phyloP scores from a whole-genome alignment of 768 basidiomycete species.

The Trametes maxima region DNA sequence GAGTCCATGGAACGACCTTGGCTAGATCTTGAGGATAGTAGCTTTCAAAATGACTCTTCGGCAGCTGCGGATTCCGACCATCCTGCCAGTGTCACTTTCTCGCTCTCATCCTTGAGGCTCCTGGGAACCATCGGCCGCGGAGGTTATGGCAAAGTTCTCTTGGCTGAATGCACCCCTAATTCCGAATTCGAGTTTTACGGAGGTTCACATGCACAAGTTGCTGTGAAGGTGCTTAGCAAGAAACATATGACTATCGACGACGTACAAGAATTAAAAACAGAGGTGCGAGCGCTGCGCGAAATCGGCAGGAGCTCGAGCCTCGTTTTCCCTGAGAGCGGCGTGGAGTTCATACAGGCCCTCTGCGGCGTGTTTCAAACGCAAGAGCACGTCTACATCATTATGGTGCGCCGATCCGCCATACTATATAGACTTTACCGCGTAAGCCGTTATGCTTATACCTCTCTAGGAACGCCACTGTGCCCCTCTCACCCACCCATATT shows the following conservation, averaged over 20 bases:
- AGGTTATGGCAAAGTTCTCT: constrained; percentile 23
- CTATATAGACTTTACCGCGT: too few relatives aligned
- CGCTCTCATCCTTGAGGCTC: constrained; percentile 5
- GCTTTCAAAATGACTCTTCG: not conserved
- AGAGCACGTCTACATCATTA: constrained; percentile 17
- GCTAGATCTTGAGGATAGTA: constrained; percentile 1
- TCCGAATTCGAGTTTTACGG: not conserved
- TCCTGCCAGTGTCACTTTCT: not conserved
- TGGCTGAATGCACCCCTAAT: not conserved
- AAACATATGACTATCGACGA: constrained; percentile 12
- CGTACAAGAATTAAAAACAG: constrained; percentile 12
- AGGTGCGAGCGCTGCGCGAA: constrained; percentile 5
- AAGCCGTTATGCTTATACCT: not conserved
- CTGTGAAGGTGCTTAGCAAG: constrained; percentile 21
- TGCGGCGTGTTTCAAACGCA: constrained; percentile 8
- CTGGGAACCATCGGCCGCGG: constrained; percentile 21
- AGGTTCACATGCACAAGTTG: not conserved
- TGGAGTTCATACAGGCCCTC: constrained; percentile 11
- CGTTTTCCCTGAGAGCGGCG: not conserved
- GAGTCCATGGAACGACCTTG: not conserved
- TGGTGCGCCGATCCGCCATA: not conserved
- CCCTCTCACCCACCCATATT: constrained; percentile 12
- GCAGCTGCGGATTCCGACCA: not conserved
- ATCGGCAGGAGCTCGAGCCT: not conserved
- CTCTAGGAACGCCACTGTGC: constrained; percentile 11